These are phyloP conservation scores for Candolleomyces aberdarensis DNA, from an alignment of 768 basidiomycete genomes.

Conservation along the genomic window DNA sequence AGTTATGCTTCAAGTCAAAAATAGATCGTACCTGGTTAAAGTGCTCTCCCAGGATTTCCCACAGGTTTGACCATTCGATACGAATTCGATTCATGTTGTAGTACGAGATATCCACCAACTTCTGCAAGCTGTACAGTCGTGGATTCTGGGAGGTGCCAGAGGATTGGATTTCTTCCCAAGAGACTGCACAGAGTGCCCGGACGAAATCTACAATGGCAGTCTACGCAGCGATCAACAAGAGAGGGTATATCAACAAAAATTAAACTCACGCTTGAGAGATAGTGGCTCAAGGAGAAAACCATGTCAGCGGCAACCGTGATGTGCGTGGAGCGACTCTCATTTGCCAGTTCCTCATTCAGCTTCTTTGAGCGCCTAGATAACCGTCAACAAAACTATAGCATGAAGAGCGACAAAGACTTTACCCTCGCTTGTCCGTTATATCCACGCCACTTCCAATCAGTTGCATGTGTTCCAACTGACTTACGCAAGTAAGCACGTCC, in stretches of 20 bases:
- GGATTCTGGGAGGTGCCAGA: slow-evolving; percentile 94
- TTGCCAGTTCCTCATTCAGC: slow-evolving; percentile 89
- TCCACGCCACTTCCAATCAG: slow-evolving; percentile 91
- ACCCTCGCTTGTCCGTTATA: slow-evolving; percentile 84
- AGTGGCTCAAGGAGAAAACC: slow-evolving; percentile 96
- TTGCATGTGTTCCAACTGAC: slow-evolving; percentile 98
- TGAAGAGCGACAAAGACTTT: slow-evolving; percentile 20
- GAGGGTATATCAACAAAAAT: neutral
- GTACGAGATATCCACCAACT: slow-evolving; percentile 97
- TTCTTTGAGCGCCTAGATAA: slow-evolving; percentile 48
- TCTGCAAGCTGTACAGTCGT: slow-evolving; percentile 94
- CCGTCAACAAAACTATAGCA: neutral
- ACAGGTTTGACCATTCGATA: slow-evolving; percentile 96
- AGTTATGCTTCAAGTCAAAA: neutral
- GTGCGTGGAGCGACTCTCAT: slow-evolving; percentile 95
- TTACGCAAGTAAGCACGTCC: slow-evolving; percentile 95
- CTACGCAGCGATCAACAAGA: slow-evolving; percentile 37
- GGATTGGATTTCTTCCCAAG: slow-evolving; percentile 99
- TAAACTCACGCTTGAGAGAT: slow-evolving; percentile 84
- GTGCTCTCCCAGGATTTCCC: slow-evolving; percentile 97
- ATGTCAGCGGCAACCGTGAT: slow-evolving; percentile 99
- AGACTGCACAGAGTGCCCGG: slow-evolving; percentile 91
- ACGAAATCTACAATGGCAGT: slow-evolving; percentile 98
- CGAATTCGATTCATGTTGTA: slow-evolving; percentile 99
- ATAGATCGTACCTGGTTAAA: slow-evolving; percentile 82